A percentile compares a stretch with the other conserved stretches of the same genome.
Conservation (phyloP, 2,329 filamentous ascomycete species). For the Fusarium miscanthi region DNA sequence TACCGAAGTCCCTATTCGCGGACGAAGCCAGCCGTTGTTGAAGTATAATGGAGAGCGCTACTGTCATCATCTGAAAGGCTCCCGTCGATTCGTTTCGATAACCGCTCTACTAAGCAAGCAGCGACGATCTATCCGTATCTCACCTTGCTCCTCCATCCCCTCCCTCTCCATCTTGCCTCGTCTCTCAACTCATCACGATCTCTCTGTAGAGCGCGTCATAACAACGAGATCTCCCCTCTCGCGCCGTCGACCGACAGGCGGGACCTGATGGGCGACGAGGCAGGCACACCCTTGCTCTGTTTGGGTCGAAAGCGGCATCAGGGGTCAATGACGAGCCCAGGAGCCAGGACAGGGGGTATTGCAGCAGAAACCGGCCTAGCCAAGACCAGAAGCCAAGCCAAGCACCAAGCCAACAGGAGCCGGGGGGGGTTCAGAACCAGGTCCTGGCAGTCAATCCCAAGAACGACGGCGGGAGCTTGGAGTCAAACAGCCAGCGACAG, state of each 20-base stretch:
- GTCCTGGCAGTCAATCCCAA: not conserved
- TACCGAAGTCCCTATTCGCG: slow-evolving; percentile 1
- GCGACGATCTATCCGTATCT: not conserved
- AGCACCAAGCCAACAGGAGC: slow-evolving; percentile 4
- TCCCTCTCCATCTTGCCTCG: not conserved
- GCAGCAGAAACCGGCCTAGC: slow-evolving; percentile 27
- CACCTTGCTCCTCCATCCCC: not conserved
- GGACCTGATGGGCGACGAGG: slow-evolving; percentile 20
- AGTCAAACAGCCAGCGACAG: not conserved
- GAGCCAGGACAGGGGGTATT: slow-evolving; percentile 14
- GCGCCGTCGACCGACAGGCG: slow-evolving; percentile 29
- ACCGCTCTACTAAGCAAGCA: slow-evolving; percentile 8
- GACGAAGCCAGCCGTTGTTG: not conserved
- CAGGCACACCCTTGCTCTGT: slow-evolving; percentile 19
- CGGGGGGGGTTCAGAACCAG: not conserved
- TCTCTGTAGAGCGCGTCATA: slow-evolving; percentile 18
- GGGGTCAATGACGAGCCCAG: slow-evolving; percentile 15
- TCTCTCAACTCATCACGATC: slow-evolving; percentile 19
- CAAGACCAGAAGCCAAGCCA: slow-evolving; percentile 16
- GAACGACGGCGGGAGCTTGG: not conserved
- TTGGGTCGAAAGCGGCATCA: slow-evolving; percentile 15
- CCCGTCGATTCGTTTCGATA: not conserved
- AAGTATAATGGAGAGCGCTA: not conserved
- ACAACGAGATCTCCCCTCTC: slow-evolving; percentile 28
- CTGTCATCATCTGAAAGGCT: slow-evolving; percentile 5